These are phyloP conservation scores for Penicillium verrucosum DNA, from an alignment of 2,329 filamentous ascomycete genomes.

Conservation along the genomic window DNA sequence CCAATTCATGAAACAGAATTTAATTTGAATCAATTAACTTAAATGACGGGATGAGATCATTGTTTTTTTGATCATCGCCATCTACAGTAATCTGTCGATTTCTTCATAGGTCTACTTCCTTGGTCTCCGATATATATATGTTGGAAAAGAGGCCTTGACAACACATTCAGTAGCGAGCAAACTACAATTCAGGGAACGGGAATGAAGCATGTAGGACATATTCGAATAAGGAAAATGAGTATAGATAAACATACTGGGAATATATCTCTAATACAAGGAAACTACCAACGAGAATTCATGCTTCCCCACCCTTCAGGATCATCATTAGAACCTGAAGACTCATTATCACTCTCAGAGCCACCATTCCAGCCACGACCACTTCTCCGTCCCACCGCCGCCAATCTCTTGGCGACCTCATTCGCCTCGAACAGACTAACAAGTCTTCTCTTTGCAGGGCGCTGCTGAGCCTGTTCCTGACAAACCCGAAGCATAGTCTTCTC, in stretches of 20 bases:
- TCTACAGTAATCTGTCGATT: no score
- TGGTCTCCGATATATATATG: neutral
- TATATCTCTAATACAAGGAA: neutral
- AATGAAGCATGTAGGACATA: neutral
- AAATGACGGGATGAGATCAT: neutral
- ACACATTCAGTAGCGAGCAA: neutral
- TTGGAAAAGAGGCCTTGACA: neutral
- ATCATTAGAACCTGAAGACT: neutral
- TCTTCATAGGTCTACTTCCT: no score
- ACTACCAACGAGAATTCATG: neutral
- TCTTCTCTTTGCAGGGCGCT: constrained; percentile 43
- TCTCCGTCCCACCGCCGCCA: constrained; percentile 28
- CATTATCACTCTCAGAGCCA: neutral
- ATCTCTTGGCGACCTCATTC: constrained; percentile 57
- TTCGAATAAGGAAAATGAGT: no score
- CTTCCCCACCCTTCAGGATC: neutral
- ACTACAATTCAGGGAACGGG: no score
- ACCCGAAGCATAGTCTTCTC: constrained; percentile 35
- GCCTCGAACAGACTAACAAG: constrained; percentile 58
- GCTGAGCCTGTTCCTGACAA: constrained; percentile 31
- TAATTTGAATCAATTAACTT: no score
- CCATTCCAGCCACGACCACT: neutral
- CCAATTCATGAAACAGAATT: neutral
- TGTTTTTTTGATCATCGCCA: no score
- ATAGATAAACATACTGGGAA: neutral